Base-by-base conservation (phyloP, 2,329 filamentous ascomycete genomes). In the Aureobasidium leucospermi region DNA sequence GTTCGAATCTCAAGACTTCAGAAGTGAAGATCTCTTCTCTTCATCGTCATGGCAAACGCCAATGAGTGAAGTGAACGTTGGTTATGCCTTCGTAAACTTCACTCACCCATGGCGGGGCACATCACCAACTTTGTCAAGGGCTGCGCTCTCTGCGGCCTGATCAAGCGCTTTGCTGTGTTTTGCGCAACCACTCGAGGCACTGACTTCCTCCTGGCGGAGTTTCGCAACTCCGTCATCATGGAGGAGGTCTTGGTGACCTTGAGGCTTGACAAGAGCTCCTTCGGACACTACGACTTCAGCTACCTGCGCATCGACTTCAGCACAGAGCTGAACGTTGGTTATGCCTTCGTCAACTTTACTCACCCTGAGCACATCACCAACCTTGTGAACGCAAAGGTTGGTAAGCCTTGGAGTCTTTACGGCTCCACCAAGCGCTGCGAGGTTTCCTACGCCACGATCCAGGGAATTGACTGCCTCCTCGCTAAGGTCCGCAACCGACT, bases 81-180 rank as follows among this genome's bases (percentile, higher is more conserved):
- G 94, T 48, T 97, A 97, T 73, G 93, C 91, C 0, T 99, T 97
- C 74, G 90, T 99, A 76, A 96, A 99, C 74, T 96, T 97, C 67
- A 83, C 86, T 46, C 85, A 91, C 71, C 85, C 23, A 23, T 23
- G 23, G 23, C 89, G 0, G 77, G 87, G 61, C 84, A 89, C 71
- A 90, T 94, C 61, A 83, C 90, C 58, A 78, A 85, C 11, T 68
- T 71, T 61, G 43, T 65, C 43, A 56, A 58, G 49, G 15, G 59
- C 52, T 89, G 87, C 90, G 87, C 88, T 65, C 88, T 87, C 64
- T 92, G 89, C 75, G 87, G 87, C 68, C 90, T 87, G 39, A 85
- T 90, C 74, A 96, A 96, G 73, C 80, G 90, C 51, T 89, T 90
- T 0, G 90, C 96, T 71, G 85, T 97, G 45, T 96, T 92, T 0